Evolutionary conservation across 257 asterid genomes (phyloP), one percentile per base, ranked within the genome.

Genomic region (Nicotiana tomentosiformis): DNA sequence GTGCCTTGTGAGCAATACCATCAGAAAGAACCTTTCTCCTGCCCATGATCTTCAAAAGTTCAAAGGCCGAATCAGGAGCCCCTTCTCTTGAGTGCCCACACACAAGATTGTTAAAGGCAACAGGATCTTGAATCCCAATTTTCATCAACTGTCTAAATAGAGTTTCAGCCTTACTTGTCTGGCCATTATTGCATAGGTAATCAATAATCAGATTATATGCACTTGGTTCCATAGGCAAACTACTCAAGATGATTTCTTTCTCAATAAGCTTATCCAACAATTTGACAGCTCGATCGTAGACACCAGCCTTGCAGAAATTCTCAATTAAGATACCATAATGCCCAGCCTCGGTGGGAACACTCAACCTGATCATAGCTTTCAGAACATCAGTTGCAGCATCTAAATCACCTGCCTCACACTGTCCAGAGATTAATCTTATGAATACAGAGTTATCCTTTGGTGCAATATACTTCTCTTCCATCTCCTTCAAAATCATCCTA

Each of bases 261-360:
- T 94, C 98, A 58, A 93, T 78, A 23, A 96, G 93, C 87, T 92
- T 92, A 87, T 96, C 98, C 89, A 94, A 68, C 83, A 91, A 84
- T 82, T 89, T 87, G 64, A 91, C 90, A 55, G 96, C 99, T 68
- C 87, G 83, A 70, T 94, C 98, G 66, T 89, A 88, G 17, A 85
- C 81, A 67, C 97, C 95, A 61, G 93, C 90, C 84, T 91, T 89
- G 91, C 98, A 96, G 83, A 87, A 94, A 86, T 87, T 93, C 89
- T 94, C 97, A 30, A 96, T 93, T 84, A 94, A 81, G 86, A 96
- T 82, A 72, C 99, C 97, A 56, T 94, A 96, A 85, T 96, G 97
- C 58, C 98, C 99, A 74, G 99, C 95, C 87, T 94, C 98, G 1
- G 97, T 91, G 5, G 98, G 98, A 88, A 93, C 78, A 82, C 92